Percentiles rank a stretch among this genome's conserved stretches.
Evolutionary conservation across 495 filamentous ascomycete species (phyloP).

Genomic region (Penicillium pulvis): DNA sequence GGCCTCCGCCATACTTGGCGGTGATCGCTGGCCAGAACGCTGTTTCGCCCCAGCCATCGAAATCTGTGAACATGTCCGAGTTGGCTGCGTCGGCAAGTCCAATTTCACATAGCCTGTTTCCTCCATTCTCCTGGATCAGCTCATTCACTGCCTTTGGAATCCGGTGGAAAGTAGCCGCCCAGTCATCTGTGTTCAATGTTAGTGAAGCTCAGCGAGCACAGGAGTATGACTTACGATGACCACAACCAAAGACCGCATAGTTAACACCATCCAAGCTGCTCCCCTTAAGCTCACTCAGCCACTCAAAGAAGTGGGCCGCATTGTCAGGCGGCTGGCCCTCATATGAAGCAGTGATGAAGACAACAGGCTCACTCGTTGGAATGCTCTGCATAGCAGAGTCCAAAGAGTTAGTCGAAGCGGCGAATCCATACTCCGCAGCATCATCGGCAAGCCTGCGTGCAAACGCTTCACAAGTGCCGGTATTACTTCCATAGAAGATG

Average conservation of each 20-base stretch:
- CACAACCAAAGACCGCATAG: slow-evolving; percentile 64
- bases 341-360: slow-evolving; percentile 71
- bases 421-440: slow-evolving; percentile 59
- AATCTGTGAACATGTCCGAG: slow-evolving; percentile 68
- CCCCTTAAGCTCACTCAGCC: slow-evolving; percentile 57
- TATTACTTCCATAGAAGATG: slow-evolving; percentile 75
- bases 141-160: slow-evolving; percentile 66
- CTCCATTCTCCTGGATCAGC: slow-evolving; percentile 53
- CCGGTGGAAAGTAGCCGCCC: slow-evolving; percentile 71
- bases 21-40: slow-evolving; percentile 65
- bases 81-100: slow-evolving; percentile 64
- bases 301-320: slow-evolving; percentile 66
- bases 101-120: slow-evolving; percentile 52
- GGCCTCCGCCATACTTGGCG: slow-evolving; percentile 44
- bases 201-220: slow-evolving; percentile 17
- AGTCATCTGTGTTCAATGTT: slow-evolving; percentile 45
- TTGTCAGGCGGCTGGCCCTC: slow-evolving; percentile 79
- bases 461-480: slow-evolving; percentile 73
- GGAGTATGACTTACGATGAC: slow-evolving; percentile 34
- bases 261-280: slow-evolving; percentile 52
- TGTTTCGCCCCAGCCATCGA: slow-evolving; percentile 70
- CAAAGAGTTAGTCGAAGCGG: slow-evolving; percentile 56
- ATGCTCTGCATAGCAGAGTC: slow-evolving; percentile 64
- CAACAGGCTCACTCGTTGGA: slow-evolving; percentile 60
- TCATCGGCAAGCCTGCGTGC: slow-evolving; percentile 63